phyloP scores from a whole-genome alignment of 176 grass and related monocot species.

The Triticum turgidum region DNA sequence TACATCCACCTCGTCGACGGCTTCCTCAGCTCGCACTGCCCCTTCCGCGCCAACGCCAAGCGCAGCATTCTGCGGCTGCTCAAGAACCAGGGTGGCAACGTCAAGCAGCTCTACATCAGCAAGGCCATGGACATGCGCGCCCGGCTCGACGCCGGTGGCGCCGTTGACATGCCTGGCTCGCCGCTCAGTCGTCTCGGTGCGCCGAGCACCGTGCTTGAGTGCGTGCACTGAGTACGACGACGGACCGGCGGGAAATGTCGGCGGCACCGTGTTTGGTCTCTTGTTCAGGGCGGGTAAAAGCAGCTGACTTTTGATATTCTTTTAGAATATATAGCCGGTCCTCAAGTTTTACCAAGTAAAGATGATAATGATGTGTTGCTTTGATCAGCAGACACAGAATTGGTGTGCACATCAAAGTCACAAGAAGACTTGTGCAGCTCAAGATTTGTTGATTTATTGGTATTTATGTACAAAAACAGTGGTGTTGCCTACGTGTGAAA shows the following conservation, averaged over 20 bases:
- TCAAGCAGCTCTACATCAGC: conserved; percentile 66
- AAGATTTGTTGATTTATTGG: conserved; percentile 18
- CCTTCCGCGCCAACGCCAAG: conserved; percentile 56
- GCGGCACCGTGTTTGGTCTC: background rate
- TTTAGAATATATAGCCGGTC: conserved; percentile 9
- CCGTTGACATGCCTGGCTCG: conserved; percentile 1
- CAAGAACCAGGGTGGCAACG: conserved; percentile 52
- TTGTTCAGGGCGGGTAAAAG: background rate
- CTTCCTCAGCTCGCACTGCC: conserved; percentile 46
- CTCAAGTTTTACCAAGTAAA: conserved; percentile 31
- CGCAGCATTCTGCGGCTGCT: conserved; percentile 46
- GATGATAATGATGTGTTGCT: background rate
- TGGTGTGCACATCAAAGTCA: background rate
- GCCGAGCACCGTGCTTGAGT: conserved; percentile 19
- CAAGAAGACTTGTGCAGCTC: background rate
- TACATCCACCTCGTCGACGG: conserved; percentile 75
- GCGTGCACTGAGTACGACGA: conserved; percentile 36
- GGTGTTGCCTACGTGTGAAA: background rate
- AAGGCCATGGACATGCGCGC: conserved; percentile 53
- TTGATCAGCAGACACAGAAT: background rate
- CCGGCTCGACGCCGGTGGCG: conserved; percentile 8
- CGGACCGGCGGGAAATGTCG: background rate
- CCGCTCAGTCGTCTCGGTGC: background rate
- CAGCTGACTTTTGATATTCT: conserved; percentile 9
- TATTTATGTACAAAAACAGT: background rate